A percentile compares a stretch with the other conserved stretches of the same genome.
phyloP scores from a whole-genome alignment of 129 eudicot species.

The Tagetes erecta region DNA sequence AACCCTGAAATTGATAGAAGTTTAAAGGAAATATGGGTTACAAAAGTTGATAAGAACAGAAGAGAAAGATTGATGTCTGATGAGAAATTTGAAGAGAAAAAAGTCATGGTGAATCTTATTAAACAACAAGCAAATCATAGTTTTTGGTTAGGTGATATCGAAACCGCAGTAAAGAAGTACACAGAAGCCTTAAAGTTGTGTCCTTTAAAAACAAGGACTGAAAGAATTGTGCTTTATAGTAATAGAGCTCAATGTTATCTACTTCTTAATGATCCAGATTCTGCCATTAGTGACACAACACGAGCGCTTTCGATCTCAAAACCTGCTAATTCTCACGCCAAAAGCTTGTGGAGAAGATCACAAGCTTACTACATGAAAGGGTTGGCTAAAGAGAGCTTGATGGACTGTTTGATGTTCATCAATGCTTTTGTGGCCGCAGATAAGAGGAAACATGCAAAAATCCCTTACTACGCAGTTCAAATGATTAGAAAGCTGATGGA shows the following conservation, averaged over 20 bases:
- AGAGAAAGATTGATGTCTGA: slow-evolving; percentile 47
- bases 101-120: slow-evolving; percentile 44
- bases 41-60: slow-evolving; percentile 53
- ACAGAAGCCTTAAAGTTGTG: slow-evolving; percentile 72
- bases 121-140: slow-evolving; percentile 71
- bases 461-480: slow-evolving; percentile 64
- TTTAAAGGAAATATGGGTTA: slow-evolving; percentile 57
- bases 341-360: slow-evolving; percentile 90
- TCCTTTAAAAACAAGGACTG: slow-evolving; percentile 58
- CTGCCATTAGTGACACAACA: slow-evolving; percentile 75
- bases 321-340: slow-evolving; percentile 72
- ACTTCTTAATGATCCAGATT: slow-evolving; percentile 55
- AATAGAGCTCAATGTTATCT: slow-evolving; percentile 83
- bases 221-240: slow-evolving; percentile 69
- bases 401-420: slow-evolving; percentile 82
- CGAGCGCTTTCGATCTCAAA: slow-evolving; percentile 71
- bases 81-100: slow-evolving; percentile 59
- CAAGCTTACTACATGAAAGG: slow-evolving; percentile 93
- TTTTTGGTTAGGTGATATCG: slow-evolving; percentile 58
- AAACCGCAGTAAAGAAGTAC: slow-evolving; percentile 53
- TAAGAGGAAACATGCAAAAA: slow-evolving; percentile 29
- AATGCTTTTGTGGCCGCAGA: slow-evolving; percentile 39
- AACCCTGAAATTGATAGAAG: slow-evolving; percentile 33
- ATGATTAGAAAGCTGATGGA: slow-evolving; percentile 83
- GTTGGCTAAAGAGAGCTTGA: slow-evolving; percentile 82